phyloP scores from a whole-genome alignment of 139 green algal genomes.

The Chlorella sp. region DNA sequence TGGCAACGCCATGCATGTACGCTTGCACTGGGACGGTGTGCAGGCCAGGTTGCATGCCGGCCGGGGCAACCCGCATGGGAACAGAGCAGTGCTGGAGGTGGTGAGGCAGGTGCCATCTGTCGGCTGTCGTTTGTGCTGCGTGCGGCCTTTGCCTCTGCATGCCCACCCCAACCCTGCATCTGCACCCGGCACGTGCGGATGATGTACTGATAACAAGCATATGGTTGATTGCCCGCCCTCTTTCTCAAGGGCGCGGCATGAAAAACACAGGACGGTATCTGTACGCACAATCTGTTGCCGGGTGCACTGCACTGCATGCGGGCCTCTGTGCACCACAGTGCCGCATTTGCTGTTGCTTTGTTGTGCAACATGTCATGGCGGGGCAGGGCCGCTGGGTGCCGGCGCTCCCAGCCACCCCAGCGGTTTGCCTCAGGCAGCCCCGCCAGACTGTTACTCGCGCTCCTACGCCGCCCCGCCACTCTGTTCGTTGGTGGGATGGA shows the following conservation, averaged over 20 bases:
- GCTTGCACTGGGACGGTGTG: too few species aligned
- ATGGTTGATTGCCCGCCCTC: neutral
- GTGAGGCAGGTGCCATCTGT: too few species aligned
- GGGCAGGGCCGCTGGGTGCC: constrained; percentile 29
- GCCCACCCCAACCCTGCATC: neutral
- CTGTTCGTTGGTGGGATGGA: neutral
- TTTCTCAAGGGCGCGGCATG: neutral
- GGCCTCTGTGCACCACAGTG: neutral
- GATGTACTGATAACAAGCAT: neutral
- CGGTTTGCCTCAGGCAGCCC: constrained; percentile 38
- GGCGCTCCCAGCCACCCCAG: neutral
- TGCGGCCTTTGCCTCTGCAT: too few species aligned
- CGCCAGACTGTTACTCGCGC: constrained; percentile 28
- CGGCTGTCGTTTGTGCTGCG: too few species aligned
- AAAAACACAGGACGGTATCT: neutral
- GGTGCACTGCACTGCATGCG: neutral
- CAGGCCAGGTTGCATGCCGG: too few species aligned
- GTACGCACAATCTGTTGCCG: neutral
- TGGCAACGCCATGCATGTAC: too few species aligned
- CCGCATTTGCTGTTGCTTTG: too few species aligned
- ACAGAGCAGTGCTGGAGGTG: too few species aligned
- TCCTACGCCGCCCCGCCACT: constrained; percentile 32
- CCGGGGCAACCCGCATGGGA: too few species aligned
- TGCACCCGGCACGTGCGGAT: neutral
- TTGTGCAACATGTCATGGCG: neutral